Conservation (phyloP, 345 rosid species). For the Capsella bursapastoris region DNA sequence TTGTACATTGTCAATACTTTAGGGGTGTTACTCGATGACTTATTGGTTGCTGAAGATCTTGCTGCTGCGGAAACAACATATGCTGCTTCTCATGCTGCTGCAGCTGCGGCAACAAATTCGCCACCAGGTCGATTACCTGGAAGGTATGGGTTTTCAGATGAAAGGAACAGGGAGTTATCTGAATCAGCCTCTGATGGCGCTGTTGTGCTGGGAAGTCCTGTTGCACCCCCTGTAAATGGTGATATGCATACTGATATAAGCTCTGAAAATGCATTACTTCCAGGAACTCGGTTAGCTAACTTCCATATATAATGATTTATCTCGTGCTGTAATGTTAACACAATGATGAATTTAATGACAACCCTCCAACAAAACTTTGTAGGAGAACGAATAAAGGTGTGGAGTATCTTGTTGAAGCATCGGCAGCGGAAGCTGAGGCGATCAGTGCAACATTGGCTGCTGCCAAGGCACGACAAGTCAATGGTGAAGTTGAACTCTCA, state of each 20-base stretch:
- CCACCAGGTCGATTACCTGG: slow-evolving; percentile 61
- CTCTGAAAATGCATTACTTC: slow-evolving; percentile 79
- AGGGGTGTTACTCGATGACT: slow-evolving; percentile 94
- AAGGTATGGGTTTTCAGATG: slow-evolving; percentile 76
- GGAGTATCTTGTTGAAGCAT: slow-evolving; percentile 88
- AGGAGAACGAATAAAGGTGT: slow-evolving; percentile 87
- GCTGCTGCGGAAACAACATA: slow-evolving; percentile 85
- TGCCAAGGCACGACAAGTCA: slow-evolving; percentile 89
- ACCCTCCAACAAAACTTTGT: slow-evolving; percentile 30
- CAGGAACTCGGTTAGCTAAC: slow-evolving; percentile 65
- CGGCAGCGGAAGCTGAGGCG: slow-evolving; percentile 96
- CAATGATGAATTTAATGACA: slow-evolving; percentile 21
- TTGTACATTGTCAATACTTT: slow-evolving; percentile 36
- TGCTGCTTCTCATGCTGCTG: slow-evolving; percentile 91
- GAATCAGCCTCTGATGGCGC: slow-evolving; percentile 72
- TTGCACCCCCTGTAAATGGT: slow-evolving; percentile 85
- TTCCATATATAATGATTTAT: slow-evolving; percentile 18
- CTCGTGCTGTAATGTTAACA: slow-evolving; percentile 3
- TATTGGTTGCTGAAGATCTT: slow-evolving; percentile 92
- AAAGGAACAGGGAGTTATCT: slow-evolving; percentile 64
- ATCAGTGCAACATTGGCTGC: slow-evolving; percentile 90
- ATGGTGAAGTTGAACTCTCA: slow-evolving; percentile 83
- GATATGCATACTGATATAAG: slow-evolving; percentile 85
- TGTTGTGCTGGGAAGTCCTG: slow-evolving; percentile 83
- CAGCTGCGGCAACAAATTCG: slow-evolving; percentile 72